These are phyloP conservation scores for Talaromyces amestolkiae DNA, from an alignment of 2,329 filamentous ascomycete species.

Conservation along the genomic window DNA sequence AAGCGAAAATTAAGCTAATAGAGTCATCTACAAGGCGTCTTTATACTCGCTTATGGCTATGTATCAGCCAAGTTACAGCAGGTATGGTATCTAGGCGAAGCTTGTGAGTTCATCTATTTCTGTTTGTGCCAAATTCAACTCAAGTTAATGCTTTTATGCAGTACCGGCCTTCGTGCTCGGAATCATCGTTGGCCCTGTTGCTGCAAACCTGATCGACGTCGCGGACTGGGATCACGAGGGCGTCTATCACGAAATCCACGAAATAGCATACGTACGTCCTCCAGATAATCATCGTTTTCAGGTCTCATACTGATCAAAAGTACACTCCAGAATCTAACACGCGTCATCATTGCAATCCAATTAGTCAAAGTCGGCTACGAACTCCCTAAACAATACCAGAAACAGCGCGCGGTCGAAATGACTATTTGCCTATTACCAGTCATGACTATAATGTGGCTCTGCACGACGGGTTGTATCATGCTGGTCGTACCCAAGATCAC, in stretches of 20 bases:
- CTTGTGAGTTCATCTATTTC: conserved; percentile 27
- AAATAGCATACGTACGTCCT: conserved; percentile 42
- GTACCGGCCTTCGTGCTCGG: conserved; percentile 57
- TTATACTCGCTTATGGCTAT: conserved; percentile 34
- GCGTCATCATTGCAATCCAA: conserved; percentile 63
- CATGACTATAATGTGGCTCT: conserved; percentile 63
- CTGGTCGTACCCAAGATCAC: conserved; percentile 56
- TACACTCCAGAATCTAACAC: conserved; percentile 45
- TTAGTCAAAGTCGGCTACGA: conserved; percentile 64
- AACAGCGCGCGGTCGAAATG: conserved; percentile 53
- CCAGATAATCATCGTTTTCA: not conserved
- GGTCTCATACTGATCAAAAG: not conserved
- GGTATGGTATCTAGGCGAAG: conserved; percentile 42
- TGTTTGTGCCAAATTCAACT: not conserved
- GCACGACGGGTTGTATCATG: conserved; percentile 56
- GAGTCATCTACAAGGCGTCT: conserved; percentile 27
- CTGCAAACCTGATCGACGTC: conserved; percentile 53
- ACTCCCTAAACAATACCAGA: conserved; percentile 57
- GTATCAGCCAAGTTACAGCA: conserved; percentile 39
- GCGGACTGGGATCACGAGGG: conserved; percentile 38
- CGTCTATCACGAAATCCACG: conserved; percentile 32
- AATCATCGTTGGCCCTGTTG: conserved; percentile 54
- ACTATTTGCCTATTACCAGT: conserved; percentile 56
- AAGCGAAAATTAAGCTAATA: not conserved
- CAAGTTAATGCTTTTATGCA: conserved; percentile 26